Percentiles rank a stretch among this genome's conserved stretches.
These are phyloP conservation scores for Aurifilum marmelostoma DNA, from an alignment of 2,329 filamentous ascomycete species.

Conservation along the genomic window DNA sequence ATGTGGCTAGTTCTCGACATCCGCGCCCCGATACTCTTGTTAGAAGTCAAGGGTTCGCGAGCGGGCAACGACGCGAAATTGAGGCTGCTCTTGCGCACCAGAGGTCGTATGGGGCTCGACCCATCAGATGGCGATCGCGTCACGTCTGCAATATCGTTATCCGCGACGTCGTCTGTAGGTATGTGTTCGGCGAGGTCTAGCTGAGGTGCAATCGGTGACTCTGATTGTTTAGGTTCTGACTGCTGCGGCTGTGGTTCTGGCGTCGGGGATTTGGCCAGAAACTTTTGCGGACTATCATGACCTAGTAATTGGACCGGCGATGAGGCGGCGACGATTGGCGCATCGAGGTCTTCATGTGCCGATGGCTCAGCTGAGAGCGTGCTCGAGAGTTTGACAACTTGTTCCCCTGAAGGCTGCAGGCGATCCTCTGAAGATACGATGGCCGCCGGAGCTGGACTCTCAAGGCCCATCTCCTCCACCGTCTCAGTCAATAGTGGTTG, in stretches of 20 bases:
- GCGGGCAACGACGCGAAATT: conserved; percentile 93
- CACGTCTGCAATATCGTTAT: conserved; percentile 48
- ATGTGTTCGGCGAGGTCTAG: conserved; percentile 28
- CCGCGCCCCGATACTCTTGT: conserved; percentile 79
- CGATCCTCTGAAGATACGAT: conserved; percentile 42
- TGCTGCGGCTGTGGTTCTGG: conserved; percentile 11
- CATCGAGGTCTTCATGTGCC: conserved; percentile 14
- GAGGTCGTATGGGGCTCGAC: conserved; percentile 74
- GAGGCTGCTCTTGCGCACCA: conserved; percentile 90
- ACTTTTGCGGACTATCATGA: conserved; percentile 19
- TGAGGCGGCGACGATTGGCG: conserved; percentile 28
- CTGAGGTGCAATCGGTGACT: neutral
- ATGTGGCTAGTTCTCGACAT: conserved; percentile 78
- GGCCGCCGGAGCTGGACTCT: conserved; percentile 35
- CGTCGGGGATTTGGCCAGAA: conserved; percentile 26
- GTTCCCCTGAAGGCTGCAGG: conserved; percentile 52
- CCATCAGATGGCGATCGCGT: conserved; percentile 66
- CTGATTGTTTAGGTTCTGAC: neutral
- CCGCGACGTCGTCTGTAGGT: conserved; percentile 24
- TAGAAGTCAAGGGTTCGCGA: conserved; percentile 80
- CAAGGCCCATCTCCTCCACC: conserved; percentile 26
- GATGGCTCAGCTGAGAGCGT: conserved; percentile 25
- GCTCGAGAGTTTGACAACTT: conserved; percentile 36
- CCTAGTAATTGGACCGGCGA: conserved; percentile 29
- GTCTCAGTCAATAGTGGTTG: conserved; percentile 21